A percentile compares a stretch with the other conserved stretches of the same genome.
These are phyloP conservation scores for Entophlyctis luteolus DNA, from an alignment of 192 early-diverging fungal genomes.

Conservation along the genomic window DNA sequence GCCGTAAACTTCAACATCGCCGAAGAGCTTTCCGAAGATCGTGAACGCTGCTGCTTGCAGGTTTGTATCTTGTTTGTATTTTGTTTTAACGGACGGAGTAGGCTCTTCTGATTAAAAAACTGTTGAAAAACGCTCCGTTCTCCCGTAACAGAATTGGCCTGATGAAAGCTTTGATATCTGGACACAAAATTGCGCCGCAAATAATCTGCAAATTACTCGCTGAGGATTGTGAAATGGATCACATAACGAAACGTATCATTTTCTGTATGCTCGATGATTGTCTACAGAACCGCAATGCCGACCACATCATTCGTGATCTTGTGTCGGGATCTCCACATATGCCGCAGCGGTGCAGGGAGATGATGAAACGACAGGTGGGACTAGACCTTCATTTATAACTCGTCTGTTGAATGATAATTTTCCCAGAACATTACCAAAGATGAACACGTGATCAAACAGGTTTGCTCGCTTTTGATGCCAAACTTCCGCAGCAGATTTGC, in stretches of 20 bases:
- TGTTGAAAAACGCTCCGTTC: background rate
- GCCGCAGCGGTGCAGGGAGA: background rate
- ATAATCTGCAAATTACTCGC: background rate
- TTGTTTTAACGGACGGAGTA: background rate
- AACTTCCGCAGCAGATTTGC: too few species aligned
- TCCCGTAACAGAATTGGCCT: slow-evolving; percentile 1
- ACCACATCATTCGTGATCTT: slow-evolving; percentile 1
- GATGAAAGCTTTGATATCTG: background rate
- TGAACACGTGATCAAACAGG: too few species aligned
- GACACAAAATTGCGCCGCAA: background rate
- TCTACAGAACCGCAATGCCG: background rate
- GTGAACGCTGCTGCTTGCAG: background rate
- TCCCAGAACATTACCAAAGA: too few species aligned
- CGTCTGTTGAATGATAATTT: too few species aligned
- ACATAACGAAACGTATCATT: background rate
- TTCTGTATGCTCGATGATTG: background rate
- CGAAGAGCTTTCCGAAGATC: slow-evolving; percentile 3
- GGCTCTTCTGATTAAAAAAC: slow-evolving; percentile 6
- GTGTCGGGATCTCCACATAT: background rate
- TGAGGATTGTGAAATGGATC: slow-evolving; percentile 4
- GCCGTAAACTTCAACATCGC: background rate
- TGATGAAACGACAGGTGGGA: background rate
- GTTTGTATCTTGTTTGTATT: background rate
- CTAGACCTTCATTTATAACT: too few species aligned
- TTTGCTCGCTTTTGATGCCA: too few species aligned